phyloP scores from a whole-genome alignment of 345 rosid species.

The Angophora floribunda region DNA sequence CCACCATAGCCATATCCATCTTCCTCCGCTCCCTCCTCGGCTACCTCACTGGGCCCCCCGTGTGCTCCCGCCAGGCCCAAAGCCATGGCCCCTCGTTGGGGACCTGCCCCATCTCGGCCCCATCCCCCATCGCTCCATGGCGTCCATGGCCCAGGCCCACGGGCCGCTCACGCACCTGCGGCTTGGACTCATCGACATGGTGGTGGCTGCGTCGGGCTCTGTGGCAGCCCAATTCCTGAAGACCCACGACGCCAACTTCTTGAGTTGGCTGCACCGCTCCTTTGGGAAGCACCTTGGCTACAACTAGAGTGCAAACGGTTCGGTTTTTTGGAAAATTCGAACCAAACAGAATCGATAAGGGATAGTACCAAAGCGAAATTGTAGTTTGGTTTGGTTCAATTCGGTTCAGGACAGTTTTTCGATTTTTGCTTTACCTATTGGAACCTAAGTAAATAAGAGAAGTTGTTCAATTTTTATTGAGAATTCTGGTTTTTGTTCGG shows the following conservation, averaged over 20 bases:
- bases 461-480: too few species aligned
- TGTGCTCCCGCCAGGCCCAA: conserved; percentile 72
- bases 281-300: conserved; percentile 79
- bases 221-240: conserved; percentile 78
- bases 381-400: too few species aligned
- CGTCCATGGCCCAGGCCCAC: conserved; percentile 37
- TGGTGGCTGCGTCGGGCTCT: conserved; percentile 76
- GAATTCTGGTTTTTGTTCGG: too few species aligned
- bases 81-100: conserved; percentile 80
- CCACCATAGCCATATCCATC: not conserved
- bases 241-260: conserved; percentile 68
- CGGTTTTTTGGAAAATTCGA: too few species aligned
- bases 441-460: too few species aligned
- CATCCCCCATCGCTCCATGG: conserved; percentile 57
- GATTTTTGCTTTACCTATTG: too few species aligned
- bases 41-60: conserved; percentile 9
- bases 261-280: conserved; percentile 71
- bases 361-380: too few species aligned
- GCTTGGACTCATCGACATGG: conserved; percentile 62
- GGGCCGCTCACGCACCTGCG: conserved; percentile 78
- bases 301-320: conserved; percentile 12
- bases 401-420: too few species aligned
- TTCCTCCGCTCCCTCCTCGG: conserved; percentile 16
- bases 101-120: conserved; percentile 78
- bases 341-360: too few species aligned